phyloP scores from a whole-genome alignment of 2,329 filamentous ascomycete species.

The Fusarium sp. region DNA sequence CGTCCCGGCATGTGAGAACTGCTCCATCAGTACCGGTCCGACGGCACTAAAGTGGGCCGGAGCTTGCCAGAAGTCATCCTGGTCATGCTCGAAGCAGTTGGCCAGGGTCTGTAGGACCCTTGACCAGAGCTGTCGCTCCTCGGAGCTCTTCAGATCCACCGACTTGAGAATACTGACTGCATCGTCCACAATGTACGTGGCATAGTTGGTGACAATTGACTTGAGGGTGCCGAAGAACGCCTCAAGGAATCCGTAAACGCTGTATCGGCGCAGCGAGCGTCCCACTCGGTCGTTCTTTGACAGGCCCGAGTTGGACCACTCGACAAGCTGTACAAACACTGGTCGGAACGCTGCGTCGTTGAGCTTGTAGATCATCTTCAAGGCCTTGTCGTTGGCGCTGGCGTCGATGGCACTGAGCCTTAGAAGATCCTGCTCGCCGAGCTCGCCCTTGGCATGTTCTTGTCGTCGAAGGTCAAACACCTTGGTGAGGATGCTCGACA shows the following conservation, averaged over 20 bases:
- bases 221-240: conserved; percentile 88
- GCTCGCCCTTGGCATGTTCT: conserved; percentile 62
- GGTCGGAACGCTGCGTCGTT: conserved; percentile 95
- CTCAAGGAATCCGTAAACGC: conserved; percentile 84
- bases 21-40: conserved; percentile 75
- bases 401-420: conserved; percentile 73
- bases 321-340: conserved; percentile 86
- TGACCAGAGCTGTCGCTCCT: conserved; percentile 73
- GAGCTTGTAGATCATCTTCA: conserved; percentile 96
- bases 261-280: conserved; percentile 74
- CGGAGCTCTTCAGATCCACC: conserved; percentile 61
- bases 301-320: conserved; percentile 77
- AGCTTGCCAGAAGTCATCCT: conserved; percentile 96
- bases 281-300: conserved; percentile 72
- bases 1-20: conserved; percentile 67
- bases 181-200: conserved; percentile 84
- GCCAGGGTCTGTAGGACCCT: conserved; percentile 78
- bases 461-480: conserved; percentile 75
- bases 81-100: conserved; percentile 86
- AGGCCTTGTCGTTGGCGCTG: conserved; percentile 75
- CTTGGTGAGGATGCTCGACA: conserved; percentile 75
- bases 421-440: conserved; percentile 59
- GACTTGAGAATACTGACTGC: conserved; percentile 73
- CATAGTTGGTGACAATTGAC: conserved; percentile 94
- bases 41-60: conserved; percentile 87